phyloP scores from a whole-genome alignment of 306 rosid species.

The Cercis canadensis region DNA sequence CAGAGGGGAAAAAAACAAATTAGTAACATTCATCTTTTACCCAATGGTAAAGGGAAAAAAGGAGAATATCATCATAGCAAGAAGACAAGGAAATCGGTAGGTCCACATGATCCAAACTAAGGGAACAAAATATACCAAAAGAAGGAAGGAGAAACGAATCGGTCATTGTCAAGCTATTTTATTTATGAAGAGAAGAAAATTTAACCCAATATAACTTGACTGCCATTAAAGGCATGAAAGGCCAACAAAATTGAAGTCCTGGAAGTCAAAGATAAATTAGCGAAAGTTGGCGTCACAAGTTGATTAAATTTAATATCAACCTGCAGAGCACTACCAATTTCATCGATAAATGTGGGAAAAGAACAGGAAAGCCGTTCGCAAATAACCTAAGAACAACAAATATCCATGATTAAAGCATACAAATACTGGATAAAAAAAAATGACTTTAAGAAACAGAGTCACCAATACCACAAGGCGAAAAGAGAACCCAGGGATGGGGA shows the following conservation, averaged over 20 bases:
- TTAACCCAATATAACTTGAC: background rate
- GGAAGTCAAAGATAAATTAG: background rate
- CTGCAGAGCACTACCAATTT: background rate
- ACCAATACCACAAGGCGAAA: too few species aligned
- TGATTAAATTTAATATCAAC: background rate
- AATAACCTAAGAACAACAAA: background rate
- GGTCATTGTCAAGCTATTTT: background rate
- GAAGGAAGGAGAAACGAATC: background rate
- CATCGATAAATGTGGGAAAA: background rate
- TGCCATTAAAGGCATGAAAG: background rate
- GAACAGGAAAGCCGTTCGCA: background rate
- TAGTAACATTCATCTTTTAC: too few species aligned
- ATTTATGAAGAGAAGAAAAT: background rate
- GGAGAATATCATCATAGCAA: background rate
- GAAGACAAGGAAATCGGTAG: background rate
- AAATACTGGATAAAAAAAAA: background rate
- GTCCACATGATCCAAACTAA: background rate
- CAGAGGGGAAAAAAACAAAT: too few species aligned
- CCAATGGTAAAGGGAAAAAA: background rate
- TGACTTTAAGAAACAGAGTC: too few species aligned
- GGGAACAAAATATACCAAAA: conserved; percentile 2
- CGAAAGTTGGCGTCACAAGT: background rate
- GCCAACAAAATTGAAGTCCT: background rate
- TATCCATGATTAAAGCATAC: background rate
- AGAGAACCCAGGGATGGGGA: too few species aligned